Base-by-base conservation (phyloP, 2,329 filamentous ascomycete genomes). In the Aspergillus hiratsukae region DNA sequence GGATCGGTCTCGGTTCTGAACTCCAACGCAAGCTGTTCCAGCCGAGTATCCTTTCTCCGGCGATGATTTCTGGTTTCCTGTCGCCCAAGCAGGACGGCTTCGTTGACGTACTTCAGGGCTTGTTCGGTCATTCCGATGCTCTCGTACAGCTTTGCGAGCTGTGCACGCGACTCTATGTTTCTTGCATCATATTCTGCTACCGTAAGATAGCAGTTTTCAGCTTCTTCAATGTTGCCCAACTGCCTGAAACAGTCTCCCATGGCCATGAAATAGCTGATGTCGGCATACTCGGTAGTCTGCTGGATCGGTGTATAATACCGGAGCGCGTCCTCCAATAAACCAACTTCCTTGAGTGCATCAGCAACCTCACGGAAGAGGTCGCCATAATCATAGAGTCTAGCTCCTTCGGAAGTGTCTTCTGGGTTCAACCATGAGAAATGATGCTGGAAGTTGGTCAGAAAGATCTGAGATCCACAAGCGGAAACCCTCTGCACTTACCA, bases 141-240 rank as follows among this genome's bases (percentile, higher is more conserved):
- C 69, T 95, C 90, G 67, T 95, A 96, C 72, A 97, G 84, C 65
- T 89, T 91, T 11, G 90, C 90, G 9, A 97, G 79, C 64, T 90
- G 85, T 29, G 89, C 85, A 41, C 90, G 87, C 41, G 90, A 89
- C 59, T 91, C 87, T 49, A 93, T 85, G 56, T 88, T 86, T 43
- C 84, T 79, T 48, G 86, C 78, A 60, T 95, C 88, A 57, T 85
- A 81, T 52, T 90, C 84, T 40, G 91, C 85, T 10, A 92, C 85
- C 1, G 84, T 84, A 25, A 90, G 81, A 65, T 92, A 94, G 67
- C 85, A 89, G 61, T 89, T 85, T 66, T 93, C 87, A 0, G 92
- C 91, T 40, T 88, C 84, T 31, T 84, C 79, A 21, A 84, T 80
- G 54, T 88, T 80, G 6, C 82, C 83, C 27, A 85, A 75, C 6